Conservation (phyloP, 331 rosid species). For the Pyracantha coccinea region DNA sequence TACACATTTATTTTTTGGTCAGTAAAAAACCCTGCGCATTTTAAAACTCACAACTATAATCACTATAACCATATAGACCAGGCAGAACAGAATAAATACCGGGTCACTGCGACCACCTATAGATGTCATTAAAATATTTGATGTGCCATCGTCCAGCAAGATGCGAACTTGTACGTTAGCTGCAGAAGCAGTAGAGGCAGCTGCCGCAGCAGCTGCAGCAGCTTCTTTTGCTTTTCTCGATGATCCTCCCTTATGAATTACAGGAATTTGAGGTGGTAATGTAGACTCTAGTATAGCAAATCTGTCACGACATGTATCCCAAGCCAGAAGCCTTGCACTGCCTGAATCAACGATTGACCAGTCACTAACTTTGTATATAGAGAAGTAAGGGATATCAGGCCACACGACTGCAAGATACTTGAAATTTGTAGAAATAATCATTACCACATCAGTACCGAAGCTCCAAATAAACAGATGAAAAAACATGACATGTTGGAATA, state of each 20-base stretch:
- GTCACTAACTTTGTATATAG: slow-evolving; percentile 87
- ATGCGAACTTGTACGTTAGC: slow-evolving; percentile 99
- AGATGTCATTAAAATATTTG: slow-evolving; percentile 87
- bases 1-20: background rate
- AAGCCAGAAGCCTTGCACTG: slow-evolving; percentile 95
- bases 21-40: background rate
- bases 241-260: slow-evolving; percentile 77
- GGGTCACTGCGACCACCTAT: slow-evolving; percentile 90
- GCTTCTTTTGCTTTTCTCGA: slow-evolving; percentile 94
- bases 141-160: slow-evolving; percentile 94
- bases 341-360: slow-evolving; percentile 99
- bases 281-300: slow-evolving; percentile 91
- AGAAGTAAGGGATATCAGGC: slow-evolving; percentile 99
- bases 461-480: background rate
- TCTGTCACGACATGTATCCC: slow-evolving; percentile 98
- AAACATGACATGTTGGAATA: background rate
- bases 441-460: background rate
- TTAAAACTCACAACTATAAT: background rate
- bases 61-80: background rate
- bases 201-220: slow-evolving; percentile 92
- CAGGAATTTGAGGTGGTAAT: slow-evolving; percentile 76
- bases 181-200: slow-evolving; percentile 93
- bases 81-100: slow-evolving; percentile 36
- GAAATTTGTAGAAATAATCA: slow-evolving; percentile 19
- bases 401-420: slow-evolving; percentile 92